A percentile compares a stretch with the other conserved stretches of the same genome.
phyloP scores from a whole-genome alignment of 306 rosid species.

The Ormosia emarginata region DNA sequence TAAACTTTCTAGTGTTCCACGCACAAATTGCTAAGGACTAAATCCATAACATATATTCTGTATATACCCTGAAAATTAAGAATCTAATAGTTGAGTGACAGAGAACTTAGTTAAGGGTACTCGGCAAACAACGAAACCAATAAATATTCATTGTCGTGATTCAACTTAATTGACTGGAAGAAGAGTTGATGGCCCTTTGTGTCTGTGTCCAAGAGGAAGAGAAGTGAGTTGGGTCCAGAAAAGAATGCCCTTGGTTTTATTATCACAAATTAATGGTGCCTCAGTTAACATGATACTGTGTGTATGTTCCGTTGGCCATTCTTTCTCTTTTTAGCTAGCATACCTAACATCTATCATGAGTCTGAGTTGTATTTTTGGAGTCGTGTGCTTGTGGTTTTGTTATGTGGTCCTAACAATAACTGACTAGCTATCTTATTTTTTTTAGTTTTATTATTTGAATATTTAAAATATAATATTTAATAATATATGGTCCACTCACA shows the following conservation, averaged over 20 bases:
- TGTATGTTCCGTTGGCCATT: slow-evolving; percentile 31
- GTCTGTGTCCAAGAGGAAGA: slow-evolving; percentile 13
- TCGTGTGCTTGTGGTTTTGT: slow-evolving; percentile 19
- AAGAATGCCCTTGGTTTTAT: slow-evolving; percentile 21
- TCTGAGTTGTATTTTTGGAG: slow-evolving; percentile 32
- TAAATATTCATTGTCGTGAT: background rate
- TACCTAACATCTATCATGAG: slow-evolving; percentile 32
- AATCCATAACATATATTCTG: background rate
- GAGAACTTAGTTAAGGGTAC: background rate
- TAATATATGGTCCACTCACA: too few species aligned
- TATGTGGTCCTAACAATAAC: slow-evolving; percentile 22
- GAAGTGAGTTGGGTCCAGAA: slow-evolving; percentile 30
- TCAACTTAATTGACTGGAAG: background rate
- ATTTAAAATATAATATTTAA: too few species aligned
- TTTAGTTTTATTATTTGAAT: too few species aligned
- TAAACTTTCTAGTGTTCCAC: too few species aligned
- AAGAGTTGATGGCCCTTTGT: slow-evolving; percentile 24
- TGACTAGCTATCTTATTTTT: too few species aligned
- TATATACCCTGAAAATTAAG: background rate
- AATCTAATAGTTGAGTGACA: background rate
- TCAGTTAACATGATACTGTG: slow-evolving; percentile 10
- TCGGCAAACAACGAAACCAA: background rate
- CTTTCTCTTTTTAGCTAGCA: slow-evolving; percentile 7
- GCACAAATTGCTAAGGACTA: background rate
- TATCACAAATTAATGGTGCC: background rate